Evolutionary conservation across 139 green algal species (phyloP).

Genomic region (Chlamydomonas eustigma): DNA sequence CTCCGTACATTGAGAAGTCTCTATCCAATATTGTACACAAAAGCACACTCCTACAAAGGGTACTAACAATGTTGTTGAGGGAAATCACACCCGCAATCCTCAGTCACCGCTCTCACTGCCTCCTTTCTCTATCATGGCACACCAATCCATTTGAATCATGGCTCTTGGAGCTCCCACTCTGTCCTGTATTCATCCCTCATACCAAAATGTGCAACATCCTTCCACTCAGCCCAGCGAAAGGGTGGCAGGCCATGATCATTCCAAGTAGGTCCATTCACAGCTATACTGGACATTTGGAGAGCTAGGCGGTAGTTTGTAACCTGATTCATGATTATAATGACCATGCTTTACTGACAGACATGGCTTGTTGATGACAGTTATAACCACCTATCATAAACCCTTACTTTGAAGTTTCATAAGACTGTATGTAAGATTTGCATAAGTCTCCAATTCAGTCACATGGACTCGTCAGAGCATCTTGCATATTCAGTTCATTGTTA

Average conservation of each 20-base stretch:
- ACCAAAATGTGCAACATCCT: constrained; percentile 29
- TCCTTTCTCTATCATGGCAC: background rate
- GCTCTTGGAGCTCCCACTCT: constrained; percentile 46
- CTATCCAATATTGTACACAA: too few species aligned
- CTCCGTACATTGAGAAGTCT: background rate
- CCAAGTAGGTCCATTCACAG: constrained; percentile 34
- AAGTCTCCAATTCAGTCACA: too few species aligned
- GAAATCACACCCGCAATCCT: background rate
- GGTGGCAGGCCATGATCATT: constrained; percentile 17
- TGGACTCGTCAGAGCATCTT: too few species aligned
- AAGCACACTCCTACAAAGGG: too few species aligned
- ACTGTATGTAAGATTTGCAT: too few species aligned
- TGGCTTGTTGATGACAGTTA: background rate
- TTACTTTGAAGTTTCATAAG: too few species aligned
- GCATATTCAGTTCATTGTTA: too few species aligned
- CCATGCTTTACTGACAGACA: background rate
- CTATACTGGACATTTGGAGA: constrained; percentile 36
- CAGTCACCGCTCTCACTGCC: background rate
- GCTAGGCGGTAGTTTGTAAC: constrained; percentile 44
- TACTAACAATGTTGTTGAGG: too few species aligned
- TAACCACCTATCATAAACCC: too few species aligned
- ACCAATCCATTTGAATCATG: constrained; percentile 14
- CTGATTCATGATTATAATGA: constrained; percentile 16
- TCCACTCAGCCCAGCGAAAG: constrained; percentile 42
- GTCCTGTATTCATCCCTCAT: constrained; percentile 38